Base-by-base conservation (phyloP, 257 asterid species). In the Solanum okadae region DNA sequence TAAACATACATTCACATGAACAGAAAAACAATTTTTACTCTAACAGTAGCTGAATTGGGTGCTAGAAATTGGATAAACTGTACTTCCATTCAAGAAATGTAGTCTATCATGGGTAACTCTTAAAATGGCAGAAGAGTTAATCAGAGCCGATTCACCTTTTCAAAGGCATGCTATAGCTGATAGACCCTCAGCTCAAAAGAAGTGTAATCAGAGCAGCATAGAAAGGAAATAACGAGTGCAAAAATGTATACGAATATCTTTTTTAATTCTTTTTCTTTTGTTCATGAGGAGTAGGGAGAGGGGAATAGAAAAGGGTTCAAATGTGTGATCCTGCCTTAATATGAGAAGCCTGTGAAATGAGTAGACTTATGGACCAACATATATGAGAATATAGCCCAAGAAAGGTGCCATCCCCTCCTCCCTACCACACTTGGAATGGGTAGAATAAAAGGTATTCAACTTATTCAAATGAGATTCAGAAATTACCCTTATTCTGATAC, bases 401-500 rank as follows among this genome's bases (percentile, higher is more conserved):
- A 81, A 29, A 82, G 68, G 70, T 49, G 13, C 2, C 86, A 82
- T 10, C 29, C 68, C 12, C 18, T 31, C 86, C 18, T 52, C 68
- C 86, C 70, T 18, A 29, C 42, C 44, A 11, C 29, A 82, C 70
- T 82, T 49, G 68, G 70, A 49, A 49, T 82, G 86, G n/a, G 68
- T 29, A 82, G 40, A 49, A 31, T 18, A 18, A 10, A 46, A 82
- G 44, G 42, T 29, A 16, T 82, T 49, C 37, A 49, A 82, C 42
- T 29, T 82, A 29, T 82, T 52, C 70, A 49, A 82, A 18, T 72
- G n/a, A 23, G 75, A 63, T 72, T 79, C 37, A 61, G 82, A 38
- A 38, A 73, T 89, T 91, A 95, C 98, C 96, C 92, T 90, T 91
- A 81, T 94, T 95, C 86, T 87, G 73, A 77, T 95, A 95, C 86